Evolutionary conservation across 164 flowering plant genomes (phyloP), one percentile per base, ranked within the genome.

Genomic region (Echeveria elegans): DNA sequence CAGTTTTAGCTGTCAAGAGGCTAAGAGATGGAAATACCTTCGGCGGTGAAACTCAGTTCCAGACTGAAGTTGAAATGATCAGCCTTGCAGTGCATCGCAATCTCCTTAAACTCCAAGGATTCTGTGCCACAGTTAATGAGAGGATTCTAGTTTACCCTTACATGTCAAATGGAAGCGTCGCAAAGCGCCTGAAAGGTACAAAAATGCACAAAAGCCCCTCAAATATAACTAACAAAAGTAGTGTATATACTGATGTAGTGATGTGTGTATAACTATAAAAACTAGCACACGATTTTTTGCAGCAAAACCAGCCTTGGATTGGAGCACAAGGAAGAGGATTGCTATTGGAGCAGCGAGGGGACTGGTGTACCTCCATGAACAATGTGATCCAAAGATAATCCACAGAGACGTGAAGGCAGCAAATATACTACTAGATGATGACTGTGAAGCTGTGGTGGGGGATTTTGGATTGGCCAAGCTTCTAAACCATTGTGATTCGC

Each of bases 341-440:
- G 89, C 97, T 2, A 65, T 89, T 65, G 96, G 97, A 69, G 90
- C 97, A 21, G 96, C 81, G 16, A 75, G 97, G 63, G 97, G 97
- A 34, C 71, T 92, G 21, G 41, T 92, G 37, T 92, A 92, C 64
- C 92, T 92, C 16, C 97, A 91, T 65, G 97, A 91, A 79, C 96
- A 92, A 37, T 92, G 97, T 72, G 96, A 92, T 72, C 97, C 97
- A 5, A 92, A 92, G 80, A 92, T 92, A 48, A 86, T 89, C 34
- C 97, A 89, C 59, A 78, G 97, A 60, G 98, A 88, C 77, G 95
- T 92, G 19, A 92, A 92, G 78, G 96, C 96, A 45, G 95, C 96
- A 31, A 92, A 92, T 65, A 84, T 92, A 70, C 72, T 92, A 76
- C 91, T 92, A 40, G 96, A 90, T 73, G 98, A 88, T 64, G 80